Evolutionary conservation across 345 rosid genomes (phyloP), one percentile per base, ranked within the genome.

Genomic region (Lepidium sativum): DNA sequence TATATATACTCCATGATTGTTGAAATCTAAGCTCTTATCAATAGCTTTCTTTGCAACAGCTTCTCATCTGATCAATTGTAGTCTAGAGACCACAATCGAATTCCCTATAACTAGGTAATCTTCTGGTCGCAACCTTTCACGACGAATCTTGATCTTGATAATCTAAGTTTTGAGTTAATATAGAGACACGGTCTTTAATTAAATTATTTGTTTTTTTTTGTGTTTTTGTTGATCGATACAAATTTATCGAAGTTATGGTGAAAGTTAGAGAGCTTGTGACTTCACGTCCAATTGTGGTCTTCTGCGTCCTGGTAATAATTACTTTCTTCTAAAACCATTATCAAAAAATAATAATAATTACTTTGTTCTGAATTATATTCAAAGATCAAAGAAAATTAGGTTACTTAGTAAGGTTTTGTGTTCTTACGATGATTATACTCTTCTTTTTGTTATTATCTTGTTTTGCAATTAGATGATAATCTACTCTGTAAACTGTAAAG

Each of bases 11-110:
- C 29, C 5, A 25, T 25, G 29, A 25, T 25, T 25, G 29, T 25
- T 25, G 29, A 25, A 4, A 49, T 72, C 67, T 27, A 86, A 74
- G 71, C 68, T 77, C 49, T 76, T 14, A 15, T 78, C 80, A 53
- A 1, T 29, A 3, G 78, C 70, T 56, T 81, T 81, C 15, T 29
- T 43, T 14, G 84, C 82, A 64, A 80, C 81, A 40, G 88, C 87
- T 84, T 86, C 79, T 86, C 81, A 79, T 63, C 29, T 89, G 84
- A 56, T 87, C 96, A 49, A 92, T 20, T 20, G 83, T 0, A 91
- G 91, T n/a, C n/a, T n/a, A n/a, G n/a, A 35, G 87, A 91, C 20
- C 98, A 49, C 84, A 92, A 92, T 83, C 0, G 85, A 20, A 88
- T n/a, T n/a, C n/a, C n/a, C n/a, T n/a, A n/a, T n/a, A n/a, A n/a